Evolutionary conservation across 257 asterid genomes (phyloP).

Genomic region (Pogostemon cablin): DNA sequence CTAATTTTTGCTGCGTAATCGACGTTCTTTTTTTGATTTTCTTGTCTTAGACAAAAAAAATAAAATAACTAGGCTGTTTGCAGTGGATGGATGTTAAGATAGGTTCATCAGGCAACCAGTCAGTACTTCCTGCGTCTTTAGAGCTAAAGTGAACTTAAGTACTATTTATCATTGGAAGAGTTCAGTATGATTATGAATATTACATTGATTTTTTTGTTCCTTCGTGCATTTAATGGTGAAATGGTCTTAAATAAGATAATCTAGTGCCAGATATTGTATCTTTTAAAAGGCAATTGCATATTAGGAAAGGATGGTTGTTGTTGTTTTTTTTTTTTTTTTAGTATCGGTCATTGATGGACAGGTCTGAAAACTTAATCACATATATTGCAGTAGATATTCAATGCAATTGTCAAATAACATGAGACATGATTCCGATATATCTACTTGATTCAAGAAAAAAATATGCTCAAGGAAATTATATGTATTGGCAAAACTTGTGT

Average conservation of each 20-base stretch:
- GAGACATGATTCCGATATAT: conserved; percentile 8
- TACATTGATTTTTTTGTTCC: conserved; percentile 23
- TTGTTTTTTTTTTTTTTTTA: not conserved
- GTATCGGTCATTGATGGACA: not conserved
- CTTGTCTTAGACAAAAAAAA: not conserved
- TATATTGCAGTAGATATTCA: not conserved
- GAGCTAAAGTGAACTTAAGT: conserved; percentile 10
- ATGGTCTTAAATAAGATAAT: not conserved
- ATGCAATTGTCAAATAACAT: not conserved
- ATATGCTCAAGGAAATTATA: not conserved
- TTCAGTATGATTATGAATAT: not conserved
- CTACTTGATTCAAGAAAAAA: not conserved
- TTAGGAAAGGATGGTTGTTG: not conserved
- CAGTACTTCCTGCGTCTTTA: not conserved
- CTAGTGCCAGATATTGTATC: not conserved
- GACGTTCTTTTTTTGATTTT: not conserved
- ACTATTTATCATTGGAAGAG: conserved; percentile 7
- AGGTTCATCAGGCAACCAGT: not conserved
- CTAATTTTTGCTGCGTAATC: conserved; percentile 7
- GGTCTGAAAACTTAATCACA: not conserved
- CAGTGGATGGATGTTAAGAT: not conserved
- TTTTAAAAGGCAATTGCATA: not conserved
- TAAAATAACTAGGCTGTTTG: not conserved
- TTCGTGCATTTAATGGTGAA: conserved; percentile 17
- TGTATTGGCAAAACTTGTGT: not conserved